Conservation (phyloP, 495 filamentous ascomycete species). For the Lineolata rhizophorae region DNA sequence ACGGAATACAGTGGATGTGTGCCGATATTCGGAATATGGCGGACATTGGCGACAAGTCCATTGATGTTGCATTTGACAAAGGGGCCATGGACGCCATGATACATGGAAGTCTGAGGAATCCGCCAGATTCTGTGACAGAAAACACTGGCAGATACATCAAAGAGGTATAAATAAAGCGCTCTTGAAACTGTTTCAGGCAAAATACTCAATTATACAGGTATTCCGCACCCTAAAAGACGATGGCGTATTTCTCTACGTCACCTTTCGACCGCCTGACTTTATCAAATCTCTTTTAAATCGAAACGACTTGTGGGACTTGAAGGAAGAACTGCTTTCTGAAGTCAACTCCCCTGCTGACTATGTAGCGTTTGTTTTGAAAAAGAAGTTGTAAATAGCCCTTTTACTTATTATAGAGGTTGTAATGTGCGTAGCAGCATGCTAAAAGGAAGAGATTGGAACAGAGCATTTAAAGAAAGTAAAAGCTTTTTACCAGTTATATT, state of each 20-base stretch:
- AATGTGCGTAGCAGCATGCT: too few relatives aligned
- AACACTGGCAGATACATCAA: conserved; percentile 28
- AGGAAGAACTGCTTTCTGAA: conserved; percentile 20
- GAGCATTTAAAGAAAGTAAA: too few relatives aligned
- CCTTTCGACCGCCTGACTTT: conserved; percentile 39
- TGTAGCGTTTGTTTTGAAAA: conserved; percentile 26
- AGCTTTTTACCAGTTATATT: too few relatives aligned
- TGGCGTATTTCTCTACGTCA: conserved; percentile 32
- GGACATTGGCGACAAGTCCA: conserved; percentile 10
- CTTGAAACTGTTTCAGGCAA: background rate
- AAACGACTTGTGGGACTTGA: conserved; percentile 22
- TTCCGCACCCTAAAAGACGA: conserved; percentile 28
- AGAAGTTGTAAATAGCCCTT: too few relatives aligned
- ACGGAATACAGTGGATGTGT: conserved; percentile 24
- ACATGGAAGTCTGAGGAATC: conserved; percentile 32
- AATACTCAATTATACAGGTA: conserved; percentile 16
- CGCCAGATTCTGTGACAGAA: conserved; percentile 27
- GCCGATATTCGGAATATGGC: conserved; percentile 32
- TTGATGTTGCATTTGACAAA: conserved; percentile 41
- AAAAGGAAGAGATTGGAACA: too few relatives aligned
- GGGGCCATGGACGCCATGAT: conserved; percentile 41
- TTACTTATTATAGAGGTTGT: too few relatives aligned
- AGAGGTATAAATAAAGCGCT: conserved; percentile 23
- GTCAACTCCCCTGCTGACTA: conserved; percentile 26
- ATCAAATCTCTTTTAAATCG: conserved; percentile 27